phyloP scores from a whole-genome alignment of 768 basidiomycete species.

The Leucosporidium scottii region DNA sequence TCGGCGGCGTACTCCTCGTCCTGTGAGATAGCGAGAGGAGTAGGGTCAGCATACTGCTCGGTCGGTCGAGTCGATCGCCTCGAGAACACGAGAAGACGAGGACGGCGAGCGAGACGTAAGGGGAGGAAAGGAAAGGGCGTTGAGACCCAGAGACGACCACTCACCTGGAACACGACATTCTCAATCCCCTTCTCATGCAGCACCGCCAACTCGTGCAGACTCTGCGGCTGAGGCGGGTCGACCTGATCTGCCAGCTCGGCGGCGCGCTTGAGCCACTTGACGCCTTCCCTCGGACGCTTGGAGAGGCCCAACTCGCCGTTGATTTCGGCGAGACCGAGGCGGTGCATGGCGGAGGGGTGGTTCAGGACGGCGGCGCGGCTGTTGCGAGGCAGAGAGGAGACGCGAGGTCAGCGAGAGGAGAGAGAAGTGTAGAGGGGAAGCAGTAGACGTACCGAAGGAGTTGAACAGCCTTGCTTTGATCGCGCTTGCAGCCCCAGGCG shows the following conservation, averaged over 20 bases:
- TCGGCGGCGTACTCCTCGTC: constrained; percentile 94
- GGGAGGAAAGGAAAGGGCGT: not conserved
- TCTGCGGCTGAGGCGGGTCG: constrained; percentile 50
- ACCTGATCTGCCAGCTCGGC: constrained; percentile 57
- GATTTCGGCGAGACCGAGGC: constrained; percentile 88
- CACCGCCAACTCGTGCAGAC: constrained; percentile 86
- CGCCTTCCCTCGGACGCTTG: constrained; percentile 86
- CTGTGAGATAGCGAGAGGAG: not conserved
- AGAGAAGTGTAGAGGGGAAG: not conserved
- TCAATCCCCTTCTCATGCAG: constrained; percentile 96
- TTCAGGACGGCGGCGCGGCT: constrained; percentile 82
- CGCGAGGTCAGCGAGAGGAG: not conserved
- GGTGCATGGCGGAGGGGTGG: constrained; percentile 93
- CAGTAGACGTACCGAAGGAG: constrained; percentile 63
- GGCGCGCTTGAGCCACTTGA: constrained; percentile 96
- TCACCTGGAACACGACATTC: constrained; percentile 79
- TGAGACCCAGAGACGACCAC: not conserved
- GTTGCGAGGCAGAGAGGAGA: not conserved
- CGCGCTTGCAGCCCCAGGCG: constrained; percentile 93
- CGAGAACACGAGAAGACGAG: not conserved
- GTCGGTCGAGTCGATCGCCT: not conserved
- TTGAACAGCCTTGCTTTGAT: constrained; percentile 80
- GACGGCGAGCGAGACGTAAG: not conserved
- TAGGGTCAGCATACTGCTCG: too few relatives aligned
- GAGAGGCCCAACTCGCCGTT: constrained; percentile 86